Evolutionary conservation across 192 early-diverging fungal species (phyloP), one percentile per base, ranked within the genome.

Genomic region (Entomortierella beljakovae): DNA sequence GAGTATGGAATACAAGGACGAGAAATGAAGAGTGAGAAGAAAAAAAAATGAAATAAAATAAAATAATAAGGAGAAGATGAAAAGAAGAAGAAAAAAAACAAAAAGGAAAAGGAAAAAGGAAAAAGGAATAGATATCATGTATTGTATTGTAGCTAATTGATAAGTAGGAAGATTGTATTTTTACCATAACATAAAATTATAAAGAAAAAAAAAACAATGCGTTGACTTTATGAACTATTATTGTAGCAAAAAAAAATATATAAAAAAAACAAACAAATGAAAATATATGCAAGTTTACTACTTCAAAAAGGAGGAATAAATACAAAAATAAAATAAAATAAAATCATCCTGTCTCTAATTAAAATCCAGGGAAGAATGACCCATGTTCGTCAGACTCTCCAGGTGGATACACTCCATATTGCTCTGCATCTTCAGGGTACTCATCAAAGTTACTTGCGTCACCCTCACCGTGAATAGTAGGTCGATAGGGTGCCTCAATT

Each of bases 401-500:
- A 11, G 68, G 62, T 35, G 57, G 76, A 23, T 74, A 77, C 16
- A 81, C 64, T 7, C 86, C 86, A 62, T 85, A 87, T 31, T 79
- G 80, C 32, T 82, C 82, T 52, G 74, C 69, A 42, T 82, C 83
- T 54, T 87, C 86, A 7, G 83, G 86, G 63, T 87, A 87, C 26
- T 75, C 72, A 70, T 87, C 86, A 72, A 87, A 87, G 85, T 98
- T 92, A 67, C 90, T 92, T 20, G 96, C 90, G 66, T 98, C 97
- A 42, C 95, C 95, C 9, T 92, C 91, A 26, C 92, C 89, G 60
- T 83, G 80, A 49, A 95, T 85, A 31, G 89, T 90, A 32, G 97
- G 97, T 34, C 92, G 85, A 74, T 96, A 95, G 22, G 96, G 96
- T 26, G 95, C 90, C 68, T 92, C 90, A 68, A 96, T 91, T 64